Evolutionary conservation across 2,329 filamentous ascomycete genomes (phyloP), one percentile per base, ranked within the genome.

Genomic region (Coniochaeta hoffmannii): DNA sequence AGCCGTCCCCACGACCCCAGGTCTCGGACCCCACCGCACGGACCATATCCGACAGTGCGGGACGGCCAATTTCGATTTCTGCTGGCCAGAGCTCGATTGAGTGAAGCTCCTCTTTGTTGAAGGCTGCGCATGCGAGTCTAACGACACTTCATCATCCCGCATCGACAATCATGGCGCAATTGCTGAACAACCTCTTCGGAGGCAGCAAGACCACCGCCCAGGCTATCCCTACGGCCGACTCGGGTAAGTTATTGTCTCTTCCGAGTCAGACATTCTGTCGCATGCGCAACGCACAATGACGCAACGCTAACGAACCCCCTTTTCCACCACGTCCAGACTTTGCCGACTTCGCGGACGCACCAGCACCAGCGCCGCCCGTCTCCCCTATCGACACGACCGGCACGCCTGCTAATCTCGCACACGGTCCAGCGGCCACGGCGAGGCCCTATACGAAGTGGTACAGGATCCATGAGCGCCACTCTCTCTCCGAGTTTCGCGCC

Each of bases 401-500:
- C 49, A n/a, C 24, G 2, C 72, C 76, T 57, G 72, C 78, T 60
- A 71, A 77, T 22, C 19, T 46, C 24, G 56, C 70, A 78, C 57
- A 72, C 51, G 63, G 66, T 31, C 77, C 80, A 58, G 76, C 75
- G 46, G 70, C 73, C 50, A 77, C 78, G 46, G 72, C 69, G 44
- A 75, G 78, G 26, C 88, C 89, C 14, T 97, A 88, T 72, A 96
- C 91, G 53, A 90, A 90, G 77, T 99, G 94, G 94, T 99, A 97
- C 76, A 90, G 91, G 56, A 78, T 97, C 59, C 94, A 96, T 81
- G 92, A 97, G 81, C 90, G 94, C 66, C 86, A 92, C 66, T 85
- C 85, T 26, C 76, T 87, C 58, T 80, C 79, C 66, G 94, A 99
- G 71, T 99, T 99, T 80, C 85, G 85, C 73, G 81, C 87, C 65